These are phyloP conservation scores for Rauvolfia tetraphylla DNA, from an alignment of 257 asterid genomes.

Conservation along the genomic window DNA sequence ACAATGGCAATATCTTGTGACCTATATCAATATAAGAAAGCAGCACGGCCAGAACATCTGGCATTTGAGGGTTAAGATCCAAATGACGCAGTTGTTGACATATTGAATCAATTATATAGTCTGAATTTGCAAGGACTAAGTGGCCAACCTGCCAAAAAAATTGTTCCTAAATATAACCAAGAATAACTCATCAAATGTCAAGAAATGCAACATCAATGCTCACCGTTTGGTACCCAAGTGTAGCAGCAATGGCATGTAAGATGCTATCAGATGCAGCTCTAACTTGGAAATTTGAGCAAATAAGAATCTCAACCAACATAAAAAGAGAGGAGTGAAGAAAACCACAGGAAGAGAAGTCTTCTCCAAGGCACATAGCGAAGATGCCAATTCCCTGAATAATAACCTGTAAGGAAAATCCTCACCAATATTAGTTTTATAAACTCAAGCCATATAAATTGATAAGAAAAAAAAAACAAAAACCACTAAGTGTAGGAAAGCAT, in stretches of 20 bases:
- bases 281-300: slow-evolving; percentile 79
- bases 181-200: slow-evolving; percentile 19
- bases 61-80: slow-evolving; percentile 88
- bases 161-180: slow-evolving; percentile 11
- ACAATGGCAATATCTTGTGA: slow-evolving; percentile 76
- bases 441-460: not conserved
- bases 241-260: slow-evolving; percentile 56
- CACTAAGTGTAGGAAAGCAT: slow-evolving; percentile 23
- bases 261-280: slow-evolving; percentile 78
- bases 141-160: slow-evolving; percentile 79
- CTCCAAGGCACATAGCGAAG: slow-evolving; percentile 66
- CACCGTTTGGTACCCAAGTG: slow-evolving; percentile 71
- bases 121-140: slow-evolving; percentile 84
- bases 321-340: slow-evolving; percentile 92
- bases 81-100: slow-evolving; percentile 89
- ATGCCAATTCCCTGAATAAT: slow-evolving; percentile 84
- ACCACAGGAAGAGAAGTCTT: slow-evolving; percentile 73
- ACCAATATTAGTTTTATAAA: not conserved
- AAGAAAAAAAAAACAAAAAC: not conserved
- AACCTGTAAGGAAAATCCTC: slow-evolving; percentile 47
- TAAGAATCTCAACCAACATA: slow-evolving; percentile 81
- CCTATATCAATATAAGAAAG: slow-evolving; percentile 88
- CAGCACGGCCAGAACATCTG: slow-evolving; percentile 88
- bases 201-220: slow-evolving; percentile 37
- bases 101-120: slow-evolving; percentile 83